Evolutionary conservation across 371 early-diverging fungal genomes (phyloP).

Genomic region (Mucor sp.): DNA sequence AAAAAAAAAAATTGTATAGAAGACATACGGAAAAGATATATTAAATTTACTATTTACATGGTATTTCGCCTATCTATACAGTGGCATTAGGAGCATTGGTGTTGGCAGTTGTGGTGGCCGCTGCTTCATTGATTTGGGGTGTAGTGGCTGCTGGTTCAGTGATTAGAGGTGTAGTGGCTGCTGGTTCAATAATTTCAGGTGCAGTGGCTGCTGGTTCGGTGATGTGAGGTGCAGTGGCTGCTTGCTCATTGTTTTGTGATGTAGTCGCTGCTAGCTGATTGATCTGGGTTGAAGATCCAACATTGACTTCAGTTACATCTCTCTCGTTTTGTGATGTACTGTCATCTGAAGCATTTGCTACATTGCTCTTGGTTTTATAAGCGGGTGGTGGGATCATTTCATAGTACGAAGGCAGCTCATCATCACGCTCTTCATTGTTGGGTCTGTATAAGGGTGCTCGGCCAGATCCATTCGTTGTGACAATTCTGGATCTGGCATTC

Average conservation of each 20-base stretch:
- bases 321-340: not conserved
- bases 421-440: not conserved
- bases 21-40: not conserved
- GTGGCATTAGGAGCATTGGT: not conserved
- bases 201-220: not conserved
- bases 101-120: not conserved
- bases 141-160: too few species aligned
- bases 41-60: not conserved
- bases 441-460: not conserved
- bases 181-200: too few species aligned
- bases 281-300: not conserved
- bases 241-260: too few species aligned
- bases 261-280: not conserved
- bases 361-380: slow-evolving; percentile 5
- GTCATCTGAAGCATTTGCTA: not conserved
- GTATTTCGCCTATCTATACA: not conserved
- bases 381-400: slow-evolving; percentile 12
- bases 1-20: not conserved
- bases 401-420: slow-evolving; percentile 9
- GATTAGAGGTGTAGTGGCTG: too few species aligned
- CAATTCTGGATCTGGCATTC: not conserved
- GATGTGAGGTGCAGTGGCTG: not conserved
- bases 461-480: not conserved
- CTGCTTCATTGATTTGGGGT: too few species aligned
- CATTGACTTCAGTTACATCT: not conserved